These are phyloP conservation scores for Zygosaccharomyces pseudorouxii DNA, from an alignment of 805 yeast species.

Conservation along the genomic window DNA sequence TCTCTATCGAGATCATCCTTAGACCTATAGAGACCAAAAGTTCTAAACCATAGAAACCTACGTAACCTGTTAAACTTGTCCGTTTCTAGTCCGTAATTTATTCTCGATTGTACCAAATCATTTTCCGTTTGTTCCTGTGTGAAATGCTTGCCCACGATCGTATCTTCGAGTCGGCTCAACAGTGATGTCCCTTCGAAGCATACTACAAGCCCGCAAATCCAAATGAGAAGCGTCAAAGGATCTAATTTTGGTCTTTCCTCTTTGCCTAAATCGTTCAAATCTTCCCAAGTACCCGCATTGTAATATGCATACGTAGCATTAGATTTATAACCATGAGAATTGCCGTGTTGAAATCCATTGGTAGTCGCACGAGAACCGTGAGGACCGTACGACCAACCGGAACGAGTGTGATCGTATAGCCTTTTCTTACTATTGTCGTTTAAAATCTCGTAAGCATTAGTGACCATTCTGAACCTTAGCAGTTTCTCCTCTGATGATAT, in stretches of 20 bases:
- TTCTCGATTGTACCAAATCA: conserved; percentile 41
- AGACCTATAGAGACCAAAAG: conserved; percentile 33
- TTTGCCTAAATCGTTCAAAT: conserved; percentile 40
- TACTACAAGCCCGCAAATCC: conserved; percentile 37
- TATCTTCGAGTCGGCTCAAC: conserved; percentile 37
- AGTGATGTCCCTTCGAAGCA: conserved; percentile 41
- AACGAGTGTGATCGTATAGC: conserved; percentile 43
- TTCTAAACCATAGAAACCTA: conserved; percentile 55
- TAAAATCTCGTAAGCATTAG: conserved; percentile 57
- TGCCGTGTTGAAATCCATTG: conserved; percentile 10
- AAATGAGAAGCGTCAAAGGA: conserved; percentile 39
- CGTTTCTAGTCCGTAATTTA: conserved; percentile 50
- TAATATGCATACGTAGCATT: conserved; percentile 41
- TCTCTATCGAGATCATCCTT: conserved; percentile 35
- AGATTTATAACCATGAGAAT: conserved; percentile 32
- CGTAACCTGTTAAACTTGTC: conserved; percentile 48
- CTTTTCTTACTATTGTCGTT: conserved; percentile 41
- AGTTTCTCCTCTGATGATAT: conserved; percentile 29
- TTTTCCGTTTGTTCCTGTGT: conserved; percentile 40
- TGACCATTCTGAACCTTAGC: conserved; percentile 47
- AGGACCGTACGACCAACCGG: conserved; percentile 44
- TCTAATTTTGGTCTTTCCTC: conserved; percentile 42
- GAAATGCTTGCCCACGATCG: conserved; percentile 30
- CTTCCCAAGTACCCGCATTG: conserved; percentile 65
- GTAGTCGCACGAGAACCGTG: conserved; percentile 19